Conservation (phyloP, 2,329 filamentous ascomycete species). For the Cyclaneusma minus region DNA sequence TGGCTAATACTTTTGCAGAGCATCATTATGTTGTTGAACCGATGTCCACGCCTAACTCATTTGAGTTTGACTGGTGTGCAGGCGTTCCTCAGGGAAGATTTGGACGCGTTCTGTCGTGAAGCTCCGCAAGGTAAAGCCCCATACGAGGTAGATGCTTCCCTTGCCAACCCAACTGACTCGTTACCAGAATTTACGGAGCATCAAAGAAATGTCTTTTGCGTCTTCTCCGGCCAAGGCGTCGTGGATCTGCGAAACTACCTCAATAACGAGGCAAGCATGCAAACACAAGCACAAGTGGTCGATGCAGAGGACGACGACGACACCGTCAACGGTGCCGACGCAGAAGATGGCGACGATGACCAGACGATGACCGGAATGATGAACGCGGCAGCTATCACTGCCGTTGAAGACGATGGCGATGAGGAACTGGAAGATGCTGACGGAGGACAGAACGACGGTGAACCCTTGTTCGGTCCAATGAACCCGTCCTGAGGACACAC, state of each 20-base stretch:
- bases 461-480: too few relatives aligned
- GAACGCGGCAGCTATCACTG: background rate
- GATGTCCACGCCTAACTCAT: constrained; percentile 84
- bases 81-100: constrained; percentile 73
- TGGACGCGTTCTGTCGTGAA: constrained; percentile 72
- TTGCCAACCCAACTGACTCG: constrained; percentile 2
- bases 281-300: constrained; percentile 59
- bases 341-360: constrained; percentile 78
- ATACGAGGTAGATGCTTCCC: constrained; percentile 12
- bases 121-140: constrained; percentile 51
- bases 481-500: too few relatives aligned
- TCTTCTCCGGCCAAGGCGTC: constrained; percentile 85
- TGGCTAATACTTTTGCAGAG: constrained; percentile 40
- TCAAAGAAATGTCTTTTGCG: constrained; percentile 90
- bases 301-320: constrained; percentile 74
- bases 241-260: constrained; percentile 62
- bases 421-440: constrained; percentile 11
- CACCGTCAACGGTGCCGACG: constrained; percentile 68
- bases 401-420: background rate
- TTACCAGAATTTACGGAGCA: constrained; percentile 80
- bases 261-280: constrained; percentile 39
- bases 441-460: too few relatives aligned
- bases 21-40: constrained; percentile 77
- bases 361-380: constrained; percentile 19
- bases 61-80: constrained; percentile 87